phyloP scores from a whole-genome alignment of 2,329 filamentous ascomycete genomes.

The Trichoderma atroviride region DNA sequence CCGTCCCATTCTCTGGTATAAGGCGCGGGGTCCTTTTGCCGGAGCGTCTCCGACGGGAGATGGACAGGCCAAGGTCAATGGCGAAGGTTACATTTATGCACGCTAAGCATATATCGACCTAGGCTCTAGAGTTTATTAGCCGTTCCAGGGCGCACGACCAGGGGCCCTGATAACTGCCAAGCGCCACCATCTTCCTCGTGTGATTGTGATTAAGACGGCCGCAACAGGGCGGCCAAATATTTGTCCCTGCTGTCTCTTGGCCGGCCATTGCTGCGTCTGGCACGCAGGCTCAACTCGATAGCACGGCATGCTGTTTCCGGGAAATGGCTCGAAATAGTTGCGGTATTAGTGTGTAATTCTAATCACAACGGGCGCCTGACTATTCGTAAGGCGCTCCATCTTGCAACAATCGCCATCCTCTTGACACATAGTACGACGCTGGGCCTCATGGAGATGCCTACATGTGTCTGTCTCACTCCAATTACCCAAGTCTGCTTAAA shows the following conservation, averaged over 20 bases:
- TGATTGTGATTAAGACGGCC: neutral
- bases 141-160: neutral
- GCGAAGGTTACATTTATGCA: constrained; percentile 7
- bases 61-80: neutral
- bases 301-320: neutral
- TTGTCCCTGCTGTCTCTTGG: neutral
- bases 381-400: neutral
- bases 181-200: neutral
- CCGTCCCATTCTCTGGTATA: constrained; percentile 4
- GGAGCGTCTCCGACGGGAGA: neutral
- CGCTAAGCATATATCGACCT: constrained; percentile 19
- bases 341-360: neutral
- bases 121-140: neutral
- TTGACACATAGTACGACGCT: neutral
- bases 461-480: neutral
- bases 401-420: neutral
- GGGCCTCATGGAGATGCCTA: neutral
- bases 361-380: neutral
- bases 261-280: neutral
- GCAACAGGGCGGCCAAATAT: neutral
- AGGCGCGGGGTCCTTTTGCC: neutral
- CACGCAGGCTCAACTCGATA: neutral
- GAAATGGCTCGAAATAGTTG: neutral
- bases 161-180: constrained; percentile 1
- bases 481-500: neutral